Evolutionary conservation across 208 protist species (phyloP), one percentile per base, ranked within the genome.

Genomic region (Leishmania tropica): DNA sequence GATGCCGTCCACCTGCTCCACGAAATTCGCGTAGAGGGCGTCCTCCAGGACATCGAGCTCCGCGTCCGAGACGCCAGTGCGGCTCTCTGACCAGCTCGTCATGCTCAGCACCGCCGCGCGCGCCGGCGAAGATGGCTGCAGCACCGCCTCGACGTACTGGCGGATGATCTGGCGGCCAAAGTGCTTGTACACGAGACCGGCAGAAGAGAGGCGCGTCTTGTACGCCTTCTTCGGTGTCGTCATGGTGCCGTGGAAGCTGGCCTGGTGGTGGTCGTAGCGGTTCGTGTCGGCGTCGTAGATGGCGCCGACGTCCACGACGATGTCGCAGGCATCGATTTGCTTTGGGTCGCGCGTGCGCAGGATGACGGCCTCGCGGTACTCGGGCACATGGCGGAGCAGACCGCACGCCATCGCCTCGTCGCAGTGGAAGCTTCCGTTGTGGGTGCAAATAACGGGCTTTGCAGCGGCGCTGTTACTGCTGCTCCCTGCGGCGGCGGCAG

Each of bases 181-280:
- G 87, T 99, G 98, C 82, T 92, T 94, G 83, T 99, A 99, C 72
- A 99, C 88, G 45, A 99, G 87, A 28, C 98, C 98, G 3, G 97
- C 96, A 45, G 93, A 97, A 45, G 93, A 97, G 13, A 99, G 88
- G 47, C 94, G 98, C 35, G 93, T 99, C 35, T 93, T 84, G 80
- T 96, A 94, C 15, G 78, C 84, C 65, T 93, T 90, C 74, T 37
- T 87, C 80, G 87, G 75, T 21, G 89, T 90, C 40, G 80, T 89
- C 90, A 99, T 99, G 6, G 89, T 98, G 37, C 90, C 93, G n/a
- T 93, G 89, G 85, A 99, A 99, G 37, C 83, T 91, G 17, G 85
- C 80, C 90, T 99, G 99, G 84, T 99, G 98, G 87, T 99, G 98
- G 85, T 99, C 99, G 81, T 92, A 99, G 78, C 93, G 93, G 47